Percentiles rank a stretch among this genome's conserved stretches.
These are phyloP conservation scores for Gossypium arboreum DNA, from an alignment of 345 rosid genomes.

Conservation along the genomic window DNA sequence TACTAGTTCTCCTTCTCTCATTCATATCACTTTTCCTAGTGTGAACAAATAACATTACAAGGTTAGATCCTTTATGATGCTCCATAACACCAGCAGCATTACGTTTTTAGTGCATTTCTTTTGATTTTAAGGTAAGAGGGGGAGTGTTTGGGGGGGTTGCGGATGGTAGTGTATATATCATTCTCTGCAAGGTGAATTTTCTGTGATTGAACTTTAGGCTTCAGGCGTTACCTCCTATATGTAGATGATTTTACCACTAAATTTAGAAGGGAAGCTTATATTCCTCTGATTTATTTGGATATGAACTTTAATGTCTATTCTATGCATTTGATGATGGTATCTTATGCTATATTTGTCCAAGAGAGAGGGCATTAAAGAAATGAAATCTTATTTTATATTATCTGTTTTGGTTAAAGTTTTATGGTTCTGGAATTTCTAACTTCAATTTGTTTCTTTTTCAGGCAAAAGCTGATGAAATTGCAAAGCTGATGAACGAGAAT, in stretches of 20 bases:
- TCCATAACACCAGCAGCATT: not conserved
- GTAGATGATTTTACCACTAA: not conserved
- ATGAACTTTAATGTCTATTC: not conserved
- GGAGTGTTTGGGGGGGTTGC: not conserved
- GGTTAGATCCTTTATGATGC: not conserved
- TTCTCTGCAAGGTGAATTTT: not conserved
- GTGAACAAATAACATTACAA: not conserved
- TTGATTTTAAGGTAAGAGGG: not conserved
- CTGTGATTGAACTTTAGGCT: not conserved
- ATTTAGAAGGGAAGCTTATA: not conserved
- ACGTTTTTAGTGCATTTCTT: not conserved
- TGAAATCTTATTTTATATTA: not conserved
- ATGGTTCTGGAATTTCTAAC: conserved; percentile 19
- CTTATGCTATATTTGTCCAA: not conserved
- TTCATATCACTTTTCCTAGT: not conserved
- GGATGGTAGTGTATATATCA: not conserved
- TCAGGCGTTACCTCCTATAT: not conserved
- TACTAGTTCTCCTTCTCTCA: not conserved
- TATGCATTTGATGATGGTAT: not conserved
- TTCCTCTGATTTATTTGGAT: not conserved
- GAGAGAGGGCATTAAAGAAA: not conserved
- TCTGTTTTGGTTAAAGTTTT: conserved; percentile 8
- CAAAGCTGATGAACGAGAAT: conserved; percentile 90
- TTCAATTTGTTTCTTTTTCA: conserved; percentile 25
- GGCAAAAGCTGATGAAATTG: conserved; percentile 99